Percentiles rank a stretch among this genome's conserved stretches.
Conservation (phyloP, 345 rosid species). For the Ceriops tagal region DNA sequence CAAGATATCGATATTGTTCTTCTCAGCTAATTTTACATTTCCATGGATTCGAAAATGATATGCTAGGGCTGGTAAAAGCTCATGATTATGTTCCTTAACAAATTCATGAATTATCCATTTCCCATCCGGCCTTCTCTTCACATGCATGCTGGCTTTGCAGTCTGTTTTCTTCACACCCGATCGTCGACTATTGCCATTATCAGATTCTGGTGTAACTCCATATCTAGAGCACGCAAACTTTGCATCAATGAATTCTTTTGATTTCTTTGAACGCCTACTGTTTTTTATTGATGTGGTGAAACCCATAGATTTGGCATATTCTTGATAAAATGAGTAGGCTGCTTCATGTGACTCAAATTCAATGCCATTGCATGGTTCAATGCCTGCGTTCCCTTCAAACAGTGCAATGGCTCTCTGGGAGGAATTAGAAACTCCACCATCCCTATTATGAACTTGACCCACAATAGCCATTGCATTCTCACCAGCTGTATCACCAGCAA, state of each 20-base stretch:
- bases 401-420: slow-evolving; percentile 10
- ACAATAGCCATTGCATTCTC: slow-evolving; percentile 14
- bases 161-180: slow-evolving; percentile 38
- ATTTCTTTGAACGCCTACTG: slow-evolving; percentile 39
- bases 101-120: slow-evolving; percentile 42
- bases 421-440: slow-evolving; percentile 11
- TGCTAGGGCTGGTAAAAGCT: slow-evolving; percentile 38
- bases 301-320: slow-evolving; percentile 43
- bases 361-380: slow-evolving; percentile 32
- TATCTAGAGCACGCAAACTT: slow-evolving; percentile 35
- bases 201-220: slow-evolving; percentile 38
- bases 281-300: slow-evolving; percentile 37
- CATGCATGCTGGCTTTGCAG: slow-evolving; percentile 45
- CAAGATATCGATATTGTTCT: slow-evolving; percentile 35
- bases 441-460: slow-evolving; percentile 16
- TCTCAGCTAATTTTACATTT: slow-evolving; percentile 35
- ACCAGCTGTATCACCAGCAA: slow-evolving; percentile 11
- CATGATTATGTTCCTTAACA: slow-evolving; percentile 34
- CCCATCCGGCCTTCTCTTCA: slow-evolving; percentile 35
- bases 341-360: slow-evolving; percentile 40
- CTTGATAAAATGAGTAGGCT: slow-evolving; percentile 37
- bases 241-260: slow-evolving; percentile 36
- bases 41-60: slow-evolving; percentile 38
- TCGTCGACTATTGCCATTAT: slow-evolving; percentile 31
- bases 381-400: slow-evolving; percentile 23